These are phyloP conservation scores for Phytopythium montanum DNA, from an alignment of 352 stramenopile species.

Conservation along the genomic window DNA sequence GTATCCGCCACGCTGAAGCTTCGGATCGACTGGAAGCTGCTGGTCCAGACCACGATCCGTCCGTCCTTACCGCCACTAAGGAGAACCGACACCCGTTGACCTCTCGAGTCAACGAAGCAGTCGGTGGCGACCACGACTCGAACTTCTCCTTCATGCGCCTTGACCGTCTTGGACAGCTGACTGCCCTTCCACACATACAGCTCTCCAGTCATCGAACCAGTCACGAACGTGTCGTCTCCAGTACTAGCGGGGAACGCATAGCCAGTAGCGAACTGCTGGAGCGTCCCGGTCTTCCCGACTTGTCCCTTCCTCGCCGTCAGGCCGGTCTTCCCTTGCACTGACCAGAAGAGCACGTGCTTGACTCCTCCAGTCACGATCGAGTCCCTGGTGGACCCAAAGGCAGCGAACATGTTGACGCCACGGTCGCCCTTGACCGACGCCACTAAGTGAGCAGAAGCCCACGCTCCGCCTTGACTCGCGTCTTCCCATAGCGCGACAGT, in stretches of 20 bases:
- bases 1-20: constrained; percentile 46
- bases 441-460: constrained; percentile 43
- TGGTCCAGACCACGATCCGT: constrained; percentile 64
- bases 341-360: constrained; percentile 75
- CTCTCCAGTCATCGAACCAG: constrained; percentile 42
- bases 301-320: constrained; percentile 50
- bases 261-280: constrained; percentile 46
- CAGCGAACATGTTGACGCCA: constrained; percentile 47
- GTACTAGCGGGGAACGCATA: constrained; percentile 28
- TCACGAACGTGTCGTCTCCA: constrained; percentile 35
- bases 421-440: constrained; percentile 56
- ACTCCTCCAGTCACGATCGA: constrained; percentile 53
- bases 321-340: constrained; percentile 44
- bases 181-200: constrained; percentile 58
- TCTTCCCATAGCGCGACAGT: constrained; percentile 76
- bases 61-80: constrained; percentile 73
- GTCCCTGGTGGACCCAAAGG: constrained; percentile 30
- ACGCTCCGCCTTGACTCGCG: constrained; percentile 50
- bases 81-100: constrained; percentile 15
- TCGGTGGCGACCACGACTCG: constrained; percentile 28
- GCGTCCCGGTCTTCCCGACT: constrained; percentile 53
- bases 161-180: constrained; percentile 44
- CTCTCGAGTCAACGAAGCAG: constrained; percentile 9
- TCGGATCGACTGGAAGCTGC: constrained; percentile 64
- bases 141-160: constrained; percentile 59